phyloP scores from a whole-genome alignment of 23 red algal genomes.

The Gracilariopsis chorda region DNA sequence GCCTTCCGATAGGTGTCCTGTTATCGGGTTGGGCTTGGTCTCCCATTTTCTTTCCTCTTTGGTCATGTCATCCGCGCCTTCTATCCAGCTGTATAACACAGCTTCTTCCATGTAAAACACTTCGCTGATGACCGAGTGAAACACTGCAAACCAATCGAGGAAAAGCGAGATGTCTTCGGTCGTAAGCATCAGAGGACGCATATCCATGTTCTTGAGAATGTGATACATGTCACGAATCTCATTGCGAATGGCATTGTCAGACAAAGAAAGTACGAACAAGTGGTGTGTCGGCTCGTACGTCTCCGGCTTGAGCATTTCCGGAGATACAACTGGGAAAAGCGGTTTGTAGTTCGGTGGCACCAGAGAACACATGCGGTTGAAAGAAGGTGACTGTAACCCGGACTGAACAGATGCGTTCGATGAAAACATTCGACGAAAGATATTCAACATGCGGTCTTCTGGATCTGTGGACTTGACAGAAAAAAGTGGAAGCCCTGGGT shows the following conservation, averaged over 20 bases:
- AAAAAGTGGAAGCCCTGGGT: slow-evolving; percentile 1
- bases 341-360: slow-evolving; percentile 26
- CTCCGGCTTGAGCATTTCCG: neutral
- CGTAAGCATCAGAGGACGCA: slow-evolving; percentile 38
- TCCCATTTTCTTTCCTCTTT: slow-evolving; percentile 29
- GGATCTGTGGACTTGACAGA: neutral
- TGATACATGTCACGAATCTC: slow-evolving; percentile 49
- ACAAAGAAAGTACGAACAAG: neutral
- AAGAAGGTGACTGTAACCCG: too few relatives aligned
- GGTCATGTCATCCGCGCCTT: slow-evolving; percentile 9
- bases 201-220: slow-evolving; percentile 36
- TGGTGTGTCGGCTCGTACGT: neutral
- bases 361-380: neutral
- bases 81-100: slow-evolving; percentile 35
- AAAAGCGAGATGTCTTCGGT: slow-evolving; percentile 19
- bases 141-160: slow-evolving; percentile 41
- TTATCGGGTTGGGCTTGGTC: neutral
- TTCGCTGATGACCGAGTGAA: slow-evolving; percentile 21
- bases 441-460: neutral
- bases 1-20: slow-evolving; percentile 17
- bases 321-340: neutral
- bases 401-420: neutral
- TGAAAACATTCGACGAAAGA: slow-evolving; percentile 30
- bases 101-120: slow-evolving; percentile 42
- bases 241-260: slow-evolving; percentile 20